These are phyloP conservation scores for Dillenia turbinata DNA, from an alignment of 164 flowering plant species.

Conservation along the genomic window DNA sequence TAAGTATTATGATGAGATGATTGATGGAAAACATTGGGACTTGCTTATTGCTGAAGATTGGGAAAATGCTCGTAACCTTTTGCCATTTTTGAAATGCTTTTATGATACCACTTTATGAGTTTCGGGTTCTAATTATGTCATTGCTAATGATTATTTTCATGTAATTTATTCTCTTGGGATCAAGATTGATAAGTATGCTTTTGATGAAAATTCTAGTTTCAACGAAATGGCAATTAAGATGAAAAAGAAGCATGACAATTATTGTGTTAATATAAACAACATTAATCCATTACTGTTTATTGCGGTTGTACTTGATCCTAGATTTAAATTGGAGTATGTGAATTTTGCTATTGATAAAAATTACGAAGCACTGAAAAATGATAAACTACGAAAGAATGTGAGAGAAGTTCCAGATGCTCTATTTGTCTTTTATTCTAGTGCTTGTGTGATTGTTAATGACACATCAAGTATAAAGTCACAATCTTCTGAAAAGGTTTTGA, in stretches of 20 bases:
- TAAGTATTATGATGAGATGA: neutral
- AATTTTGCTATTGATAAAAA: neutral
- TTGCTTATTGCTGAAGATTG: neutral
- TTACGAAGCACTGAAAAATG: too few species aligned
- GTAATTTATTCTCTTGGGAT: too few species aligned
- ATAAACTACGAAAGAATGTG: too few species aligned
- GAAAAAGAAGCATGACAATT: neutral
- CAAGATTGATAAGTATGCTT: neutral
- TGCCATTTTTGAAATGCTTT: neutral
- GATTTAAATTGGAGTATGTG: neutral
- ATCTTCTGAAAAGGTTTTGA: too few species aligned
- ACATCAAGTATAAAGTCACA: too few species aligned
- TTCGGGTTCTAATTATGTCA: neutral
- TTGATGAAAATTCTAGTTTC: neutral
- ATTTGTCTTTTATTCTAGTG: too few species aligned
- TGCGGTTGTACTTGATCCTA: constrained; percentile 5
- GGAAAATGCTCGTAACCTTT: neutral
- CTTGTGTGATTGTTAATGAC: too few species aligned
- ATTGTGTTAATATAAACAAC: constrained; percentile 11
- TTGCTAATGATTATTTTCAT: neutral
- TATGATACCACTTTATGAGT: constrained; percentile 2
- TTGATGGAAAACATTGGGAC: neutral
- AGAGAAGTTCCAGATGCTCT: too few species aligned
- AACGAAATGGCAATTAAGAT: neutral
- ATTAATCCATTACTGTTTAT: constrained; percentile 5